Conservation (phyloP, 768 basidiomycete genomes). For the Lactarius hengduanensis region DNA sequence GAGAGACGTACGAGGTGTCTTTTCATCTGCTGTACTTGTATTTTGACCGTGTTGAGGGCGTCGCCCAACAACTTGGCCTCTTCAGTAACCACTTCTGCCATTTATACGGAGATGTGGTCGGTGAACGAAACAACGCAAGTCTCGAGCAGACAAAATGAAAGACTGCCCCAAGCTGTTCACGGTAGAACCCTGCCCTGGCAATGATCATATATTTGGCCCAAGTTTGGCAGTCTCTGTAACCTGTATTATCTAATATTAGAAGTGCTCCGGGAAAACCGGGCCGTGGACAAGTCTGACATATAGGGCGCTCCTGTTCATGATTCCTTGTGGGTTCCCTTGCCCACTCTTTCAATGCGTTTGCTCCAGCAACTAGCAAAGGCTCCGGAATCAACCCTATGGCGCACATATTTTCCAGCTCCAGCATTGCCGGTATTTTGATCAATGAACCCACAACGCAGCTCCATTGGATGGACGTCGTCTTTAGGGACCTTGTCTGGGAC, state of each 20-base stretch:
- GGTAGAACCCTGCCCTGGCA: neutral
- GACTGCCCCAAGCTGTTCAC: neutral
- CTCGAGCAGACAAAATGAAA: constrained; percentile 3
- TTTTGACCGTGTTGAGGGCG: constrained; percentile 81
- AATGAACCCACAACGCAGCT: neutral
- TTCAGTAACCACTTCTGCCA: constrained; percentile 45
- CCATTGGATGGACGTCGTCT: neutral
- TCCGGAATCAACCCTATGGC: no score
- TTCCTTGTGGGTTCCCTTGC: neutral
- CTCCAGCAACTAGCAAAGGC: no score
- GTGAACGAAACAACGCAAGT: neutral
- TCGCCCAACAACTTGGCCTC: constrained; percentile 86
- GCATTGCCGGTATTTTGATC: no score
- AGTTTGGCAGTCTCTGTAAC: neutral
- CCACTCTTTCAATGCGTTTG: no score
- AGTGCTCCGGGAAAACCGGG: no score
- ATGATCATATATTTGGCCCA: neutral
- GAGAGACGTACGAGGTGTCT: constrained; percentile 66
- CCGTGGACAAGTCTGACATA: neutral
- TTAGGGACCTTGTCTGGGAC: neutral
- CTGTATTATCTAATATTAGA: neutral
- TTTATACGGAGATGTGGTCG: neutral
- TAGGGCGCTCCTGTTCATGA: neutral
- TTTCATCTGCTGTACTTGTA: constrained; percentile 94
- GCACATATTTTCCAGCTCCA: no score